Evolutionary conservation across 2,329 filamentous ascomycete genomes (phyloP).

Genomic region (Zymoseptoria pseudotritici): DNA sequence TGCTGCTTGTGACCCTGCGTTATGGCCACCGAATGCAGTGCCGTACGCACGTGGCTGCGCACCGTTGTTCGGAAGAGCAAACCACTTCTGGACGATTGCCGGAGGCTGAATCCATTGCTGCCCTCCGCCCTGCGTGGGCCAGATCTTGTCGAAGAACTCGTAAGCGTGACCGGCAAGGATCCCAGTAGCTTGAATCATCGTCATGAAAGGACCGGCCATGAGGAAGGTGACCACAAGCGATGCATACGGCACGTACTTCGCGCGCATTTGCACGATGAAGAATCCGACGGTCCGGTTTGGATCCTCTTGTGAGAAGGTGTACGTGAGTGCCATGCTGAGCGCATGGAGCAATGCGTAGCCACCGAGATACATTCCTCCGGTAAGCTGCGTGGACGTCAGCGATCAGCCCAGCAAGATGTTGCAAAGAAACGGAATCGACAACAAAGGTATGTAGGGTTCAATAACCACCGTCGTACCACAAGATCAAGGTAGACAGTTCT

Average conservation of each 20-base stretch:
- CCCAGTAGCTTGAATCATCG: conserved; percentile 64
- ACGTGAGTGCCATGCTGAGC: conserved; percentile 71
- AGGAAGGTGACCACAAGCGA: conserved; percentile 71
- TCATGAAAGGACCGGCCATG: conserved; percentile 50
- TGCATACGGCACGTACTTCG: conserved; percentile 71
- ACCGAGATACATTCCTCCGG: conserved; percentile 42
- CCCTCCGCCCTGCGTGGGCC: conserved; percentile 82
- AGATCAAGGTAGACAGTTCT: conserved; percentile 50
- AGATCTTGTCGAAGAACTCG: conserved; percentile 81
- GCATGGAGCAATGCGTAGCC: conserved; percentile 47
- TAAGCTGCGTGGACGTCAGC: conserved; percentile 24
- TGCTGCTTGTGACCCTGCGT: conserved; percentile 31
- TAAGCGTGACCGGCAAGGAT: conserved; percentile 81
- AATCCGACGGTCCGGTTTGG: conserved; percentile 68
- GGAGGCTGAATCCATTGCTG: conserved; percentile 70
- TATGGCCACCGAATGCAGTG: conserved; percentile 44
- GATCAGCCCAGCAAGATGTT: conserved; percentile 2
- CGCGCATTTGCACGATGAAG: conserved; percentile 75
- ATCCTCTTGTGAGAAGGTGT: conserved; percentile 82
- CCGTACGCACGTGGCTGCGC: conserved; percentile 52
- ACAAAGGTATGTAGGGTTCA: conserved; percentile 54
- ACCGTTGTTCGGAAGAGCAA: conserved; percentile 42
- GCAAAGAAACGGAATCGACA: not conserved
- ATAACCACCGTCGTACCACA: conserved; percentile 47
- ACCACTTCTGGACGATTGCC: conserved; percentile 59